Evolutionary conservation across 768 basidiomycete species (phyloP).

Genomic region (Hysterangium stoloniferum): DNA sequence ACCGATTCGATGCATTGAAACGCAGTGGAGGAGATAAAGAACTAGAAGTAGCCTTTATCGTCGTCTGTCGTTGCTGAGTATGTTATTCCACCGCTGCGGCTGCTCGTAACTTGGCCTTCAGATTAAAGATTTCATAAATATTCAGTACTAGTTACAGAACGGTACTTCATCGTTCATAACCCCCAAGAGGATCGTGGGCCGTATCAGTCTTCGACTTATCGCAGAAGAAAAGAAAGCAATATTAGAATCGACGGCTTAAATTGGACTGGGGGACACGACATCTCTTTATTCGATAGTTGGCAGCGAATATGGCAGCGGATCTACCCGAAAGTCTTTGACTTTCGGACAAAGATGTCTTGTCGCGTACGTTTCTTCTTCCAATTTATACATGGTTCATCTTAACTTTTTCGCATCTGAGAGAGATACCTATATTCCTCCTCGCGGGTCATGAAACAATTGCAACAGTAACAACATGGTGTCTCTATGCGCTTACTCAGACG

Average conservation of each 20-base stretch:
- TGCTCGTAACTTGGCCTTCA: conserved; percentile 16
- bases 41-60: conserved; percentile 24
- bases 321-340: conserved; percentile 45
- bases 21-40: conserved; percentile 22
- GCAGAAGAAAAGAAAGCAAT: conserved; percentile 28
- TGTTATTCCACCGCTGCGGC: conserved; percentile 18
- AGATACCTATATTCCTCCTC: conserved; percentile 53
- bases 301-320: conserved; percentile 59
- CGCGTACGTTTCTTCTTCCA: conserved; percentile 31
- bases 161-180: neutral
- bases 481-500: conserved; percentile 45
- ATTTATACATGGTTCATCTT: too few relatives aligned
- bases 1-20: conserved; percentile 26
- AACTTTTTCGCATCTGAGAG: too few relatives aligned
- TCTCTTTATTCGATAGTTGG: conserved; percentile 50
- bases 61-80: conserved; percentile 17
- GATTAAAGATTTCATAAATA: neutral
- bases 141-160: too few relatives aligned
- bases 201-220: conserved; percentile 17
- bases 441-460: conserved; percentile 53
- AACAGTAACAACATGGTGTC: conserved; percentile 47
- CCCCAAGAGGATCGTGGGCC: conserved; percentile 7
- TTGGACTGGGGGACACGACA: conserved; percentile 33
- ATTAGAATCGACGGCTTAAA: conserved; percentile 14
- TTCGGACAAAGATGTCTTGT: conserved; percentile 54